Conservation (phyloP, 495 filamentous ascomycete genomes). For the Lasiosphaeria miniovina region DNA sequence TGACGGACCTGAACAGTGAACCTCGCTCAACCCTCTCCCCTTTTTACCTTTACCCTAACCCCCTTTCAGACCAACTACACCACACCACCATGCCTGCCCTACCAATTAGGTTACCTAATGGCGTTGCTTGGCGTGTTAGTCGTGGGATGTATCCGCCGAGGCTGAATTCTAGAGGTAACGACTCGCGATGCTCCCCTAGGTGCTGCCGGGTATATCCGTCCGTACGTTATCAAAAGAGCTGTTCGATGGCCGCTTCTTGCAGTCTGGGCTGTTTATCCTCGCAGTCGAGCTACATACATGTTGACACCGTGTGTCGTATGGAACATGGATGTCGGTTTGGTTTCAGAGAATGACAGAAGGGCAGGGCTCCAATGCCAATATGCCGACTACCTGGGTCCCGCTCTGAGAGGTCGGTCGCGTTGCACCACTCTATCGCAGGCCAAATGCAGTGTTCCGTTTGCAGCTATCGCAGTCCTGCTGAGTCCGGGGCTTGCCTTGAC, state of each 20-base stretch:
- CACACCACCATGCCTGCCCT: neutral
- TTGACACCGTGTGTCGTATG: neutral
- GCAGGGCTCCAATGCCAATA: too few relatives aligned
- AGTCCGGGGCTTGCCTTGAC: neutral
- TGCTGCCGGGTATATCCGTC: neutral
- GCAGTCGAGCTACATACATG: slow-evolving; percentile 1
- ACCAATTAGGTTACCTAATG: neutral
- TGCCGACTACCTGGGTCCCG: neutral
- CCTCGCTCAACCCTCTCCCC: neutral
- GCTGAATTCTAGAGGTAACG: slow-evolving; percentile 10
- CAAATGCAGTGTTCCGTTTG: neutral
- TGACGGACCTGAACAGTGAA: neutral
- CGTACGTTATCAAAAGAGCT: slow-evolving; percentile 2
- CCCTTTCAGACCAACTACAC: neutral
- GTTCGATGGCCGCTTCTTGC: neutral
- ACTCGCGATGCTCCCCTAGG: neutral
- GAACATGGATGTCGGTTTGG: neutral
- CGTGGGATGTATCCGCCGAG: slow-evolving; percentile 12
- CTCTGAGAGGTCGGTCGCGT: neutral
- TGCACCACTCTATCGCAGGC: neutral
- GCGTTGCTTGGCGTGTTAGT: neutral
- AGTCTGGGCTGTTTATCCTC: neutral
- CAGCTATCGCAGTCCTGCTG: neutral
- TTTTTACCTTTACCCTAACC: too few relatives aligned
- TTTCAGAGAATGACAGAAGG: too few relatives aligned